Evolutionary conservation across 2,329 filamentous ascomycete genomes (phyloP).

Genomic region (Cordyceps militaris): DNA sequence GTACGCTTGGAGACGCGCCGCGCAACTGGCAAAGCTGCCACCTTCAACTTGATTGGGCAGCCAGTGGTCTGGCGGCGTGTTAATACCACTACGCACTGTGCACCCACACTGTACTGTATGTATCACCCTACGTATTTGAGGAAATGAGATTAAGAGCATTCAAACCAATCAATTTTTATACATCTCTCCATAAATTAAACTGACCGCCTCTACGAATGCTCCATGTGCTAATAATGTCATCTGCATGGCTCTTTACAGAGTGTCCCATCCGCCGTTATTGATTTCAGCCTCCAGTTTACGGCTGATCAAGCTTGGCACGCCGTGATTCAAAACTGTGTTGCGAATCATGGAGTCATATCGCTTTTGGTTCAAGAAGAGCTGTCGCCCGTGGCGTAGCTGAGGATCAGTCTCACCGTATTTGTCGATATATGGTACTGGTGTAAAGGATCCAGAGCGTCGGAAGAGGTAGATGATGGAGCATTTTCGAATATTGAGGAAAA

Average conservation of each 20-base stretch:
- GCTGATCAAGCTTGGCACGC: slow-evolving; percentile 81
- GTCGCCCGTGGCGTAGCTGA: slow-evolving; percentile 79
- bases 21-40: slow-evolving; percentile 7
- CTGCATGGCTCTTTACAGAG: slow-evolving; percentile 27
- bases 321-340: slow-evolving; percentile 78
- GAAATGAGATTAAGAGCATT: not conserved
- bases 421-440: slow-evolving; percentile 86
- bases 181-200: not conserved
- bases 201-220: not conserved
- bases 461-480: slow-evolving; percentile 88
- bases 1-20: slow-evolving; percentile 23
- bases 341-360: slow-evolving; percentile 84
- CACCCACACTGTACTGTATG: slow-evolving; percentile 7
- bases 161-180: not conserved
- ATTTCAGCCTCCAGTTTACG: slow-evolving; percentile 89
- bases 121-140: not conserved
- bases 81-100: slow-evolving; percentile 16
- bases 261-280: slow-evolving; percentile 97
- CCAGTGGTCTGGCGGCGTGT: not conserved
- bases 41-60: slow-evolving; percentile 21
- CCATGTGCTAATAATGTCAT: not conserved
- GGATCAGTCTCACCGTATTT: slow-evolving; percentile 92
- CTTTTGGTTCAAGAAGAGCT: slow-evolving; percentile 88
- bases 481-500: slow-evolving; percentile 95
- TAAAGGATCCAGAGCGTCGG: slow-evolving; percentile 73